These are phyloP conservation scores for Collybiopsis confluens DNA, from an alignment of 768 basidiomycete genomes.

Conservation along the genomic window DNA sequence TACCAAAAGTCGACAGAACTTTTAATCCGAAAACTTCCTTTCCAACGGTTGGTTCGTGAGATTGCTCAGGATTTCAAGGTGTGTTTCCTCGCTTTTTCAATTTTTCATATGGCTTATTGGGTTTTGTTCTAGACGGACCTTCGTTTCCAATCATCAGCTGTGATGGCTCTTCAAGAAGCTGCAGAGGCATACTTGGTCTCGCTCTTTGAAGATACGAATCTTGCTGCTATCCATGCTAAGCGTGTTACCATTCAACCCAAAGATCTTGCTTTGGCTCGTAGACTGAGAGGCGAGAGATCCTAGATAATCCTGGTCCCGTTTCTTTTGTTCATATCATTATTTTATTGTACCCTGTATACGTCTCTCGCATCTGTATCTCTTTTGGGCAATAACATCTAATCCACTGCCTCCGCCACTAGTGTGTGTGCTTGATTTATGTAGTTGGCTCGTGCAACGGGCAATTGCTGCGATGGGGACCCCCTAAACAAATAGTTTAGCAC, in stretches of 20 bases:
- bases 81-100: constrained; percentile 16
- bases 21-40: constrained; percentile 83
- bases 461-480: no score
- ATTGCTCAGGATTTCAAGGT: constrained; percentile 92
- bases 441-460: no score
- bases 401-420: no score
- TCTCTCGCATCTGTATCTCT: not conserved
- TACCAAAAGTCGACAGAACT: constrained; percentile 90
- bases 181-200: constrained; percentile 80
- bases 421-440: no score
- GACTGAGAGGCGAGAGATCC: constrained; percentile 76
- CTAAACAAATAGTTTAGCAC: no score
- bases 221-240: constrained; percentile 85
- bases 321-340: constrained; percentile 12
- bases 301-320: constrained; percentile 27
- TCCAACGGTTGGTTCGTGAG: constrained; percentile 87
- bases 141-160: constrained; percentile 88
- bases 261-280: constrained; percentile 76
- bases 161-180: constrained; percentile 85
- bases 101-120: constrained; percentile 8
- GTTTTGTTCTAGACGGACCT: constrained; percentile 53
- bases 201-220: constrained; percentile 77
- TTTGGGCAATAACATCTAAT: no score
- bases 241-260: constrained; percentile 84
- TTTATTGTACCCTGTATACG: constrained; percentile 13